Evolutionary conservation across 768 basidiomycete species (phyloP), one percentile per base, ranked within the genome.

Genomic region (Boletus edulis): DNA sequence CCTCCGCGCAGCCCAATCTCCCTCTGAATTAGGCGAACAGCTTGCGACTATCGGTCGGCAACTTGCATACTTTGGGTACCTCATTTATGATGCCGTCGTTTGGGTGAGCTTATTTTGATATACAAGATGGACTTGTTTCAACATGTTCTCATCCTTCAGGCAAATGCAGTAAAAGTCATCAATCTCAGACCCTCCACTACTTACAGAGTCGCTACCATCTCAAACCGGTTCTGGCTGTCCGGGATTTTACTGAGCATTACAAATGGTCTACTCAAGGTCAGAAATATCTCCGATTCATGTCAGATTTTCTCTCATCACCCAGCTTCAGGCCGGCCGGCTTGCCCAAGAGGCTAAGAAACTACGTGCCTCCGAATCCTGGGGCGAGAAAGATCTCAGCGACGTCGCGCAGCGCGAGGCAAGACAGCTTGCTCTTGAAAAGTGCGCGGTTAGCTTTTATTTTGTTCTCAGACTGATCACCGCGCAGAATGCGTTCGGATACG

Each of bases 151-250:
- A 37, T 46, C 40, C 34, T 24, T 18, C 62, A 89, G 87, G 85
- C 84, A 15, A 84, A 88, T 63, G 61, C 80, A 29, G 75, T 88
- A 58, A 87, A 85, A 63, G 81, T 91, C 63, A 77, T 86, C 55
- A 78, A 64, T 46, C 69, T 90, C 54, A 75, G 74, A 46, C 82
- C 89, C 4, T 81, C 82, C 52, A 83, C 82, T 12, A 79, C 84
- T 6, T 75, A 82, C 49, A 81, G 74, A 62, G 74, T 90, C 15
- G 74, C 79, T 55, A 86, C 82, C 69, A 74, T 80, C 10, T 84
- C 91, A 3, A 90, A 88, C 72, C 83, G 86, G 39, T 88, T 93
- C 72, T 98, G 94, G 94, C 75, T 95, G 18, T 79, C 87, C 4
- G 95, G 94, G 0, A 94, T 98, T 54, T 58, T 86, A 35, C 84